Evolutionary conservation across 163 green algal genomes (phyloP).

Genomic region (Trebouxia gelatinosa): DNA sequence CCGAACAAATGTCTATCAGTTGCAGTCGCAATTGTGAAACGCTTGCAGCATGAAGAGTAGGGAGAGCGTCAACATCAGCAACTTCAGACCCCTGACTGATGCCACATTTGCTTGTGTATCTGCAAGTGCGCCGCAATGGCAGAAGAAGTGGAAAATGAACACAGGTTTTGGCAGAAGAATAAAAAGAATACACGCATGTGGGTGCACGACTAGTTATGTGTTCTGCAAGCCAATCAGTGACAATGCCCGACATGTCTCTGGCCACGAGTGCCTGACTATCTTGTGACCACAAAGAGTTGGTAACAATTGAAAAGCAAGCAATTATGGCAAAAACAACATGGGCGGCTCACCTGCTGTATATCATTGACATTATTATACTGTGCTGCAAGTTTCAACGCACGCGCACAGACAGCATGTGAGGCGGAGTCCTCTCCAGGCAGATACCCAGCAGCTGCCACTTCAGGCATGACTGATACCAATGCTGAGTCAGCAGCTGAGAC

Average conservation of each 20-base stretch:
- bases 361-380: constrained; percentile 23
- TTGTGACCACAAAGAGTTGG: not conserved
- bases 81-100: too few relatives aligned
- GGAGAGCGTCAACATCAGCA: too few relatives aligned
- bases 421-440: not conserved
- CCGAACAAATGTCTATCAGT: too few relatives aligned
- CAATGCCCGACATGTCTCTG: not conserved
- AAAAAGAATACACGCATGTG: too few relatives aligned
- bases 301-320: not conserved
- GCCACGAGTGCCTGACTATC: not conserved
- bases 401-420: constrained; percentile 19
- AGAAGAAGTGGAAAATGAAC: too few relatives aligned
- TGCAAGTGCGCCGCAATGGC: too few relatives aligned
- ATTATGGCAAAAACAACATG: not conserved
- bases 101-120: too few relatives aligned
- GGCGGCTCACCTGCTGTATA: constrained; percentile 19
- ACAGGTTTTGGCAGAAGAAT: too few relatives aligned
- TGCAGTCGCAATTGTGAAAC: too few relatives aligned
- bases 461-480: constrained; percentile 25
- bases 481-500: constrained; percentile 32
- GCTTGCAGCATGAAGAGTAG: too few relatives aligned
- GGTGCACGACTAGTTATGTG: not conserved
- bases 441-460: constrained; percentile 19
- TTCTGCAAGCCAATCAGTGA: not conserved
- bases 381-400: constrained; percentile 34